Percentiles rank a stretch among this genome's conserved stretches.
Evolutionary conservation across 345 rosid species (phyloP).

Genomic region (Cardiospermum halicacabum): DNA sequence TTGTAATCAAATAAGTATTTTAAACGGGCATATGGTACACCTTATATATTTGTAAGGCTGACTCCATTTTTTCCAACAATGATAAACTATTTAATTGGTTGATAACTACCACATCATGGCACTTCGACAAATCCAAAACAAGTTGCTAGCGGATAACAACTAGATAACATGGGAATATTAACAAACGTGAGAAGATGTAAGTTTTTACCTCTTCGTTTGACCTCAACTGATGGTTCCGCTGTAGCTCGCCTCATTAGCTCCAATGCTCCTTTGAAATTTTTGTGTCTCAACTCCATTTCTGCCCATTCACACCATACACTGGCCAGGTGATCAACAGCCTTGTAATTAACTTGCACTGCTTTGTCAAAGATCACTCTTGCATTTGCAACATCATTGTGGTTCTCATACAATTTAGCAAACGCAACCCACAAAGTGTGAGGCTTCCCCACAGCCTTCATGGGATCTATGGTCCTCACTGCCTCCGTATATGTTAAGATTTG

Average conservation of each 20-base stretch:
- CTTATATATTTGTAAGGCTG: no score
- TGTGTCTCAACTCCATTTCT: slow-evolving; percentile 88
- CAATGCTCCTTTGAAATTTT: slow-evolving; percentile 79
- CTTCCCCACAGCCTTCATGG: slow-evolving; percentile 96
- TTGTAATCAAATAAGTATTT: no score
- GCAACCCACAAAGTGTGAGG: slow-evolving; percentile 96
- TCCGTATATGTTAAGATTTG: slow-evolving; percentile 93
- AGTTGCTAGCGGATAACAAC: neutral
- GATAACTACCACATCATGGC: neutral
- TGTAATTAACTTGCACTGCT: slow-evolving; percentile 95
- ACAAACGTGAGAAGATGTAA: neutral
- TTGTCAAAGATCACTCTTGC: slow-evolving; percentile 92
- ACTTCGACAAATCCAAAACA: neutral
- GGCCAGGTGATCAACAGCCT: slow-evolving; percentile 85
- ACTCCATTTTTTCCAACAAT: no score
- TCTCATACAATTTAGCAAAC: slow-evolving; percentile 85
- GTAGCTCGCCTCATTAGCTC: slow-evolving; percentile 93
- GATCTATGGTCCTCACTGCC: slow-evolving; percentile 94
- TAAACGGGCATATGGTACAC: no score
- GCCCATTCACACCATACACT: slow-evolving; percentile 99
- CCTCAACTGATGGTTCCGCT: slow-evolving; percentile 95
- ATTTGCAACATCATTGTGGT: slow-evolving; percentile 70
- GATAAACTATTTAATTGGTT: neutral
- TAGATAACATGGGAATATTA: neutral
- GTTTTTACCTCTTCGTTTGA: slow-evolving; percentile 72